These are phyloP conservation scores for Pseudophaeomoniella oleicola DNA, from an alignment of 2,329 filamentous ascomycete species.

Conservation along the genomic window DNA sequence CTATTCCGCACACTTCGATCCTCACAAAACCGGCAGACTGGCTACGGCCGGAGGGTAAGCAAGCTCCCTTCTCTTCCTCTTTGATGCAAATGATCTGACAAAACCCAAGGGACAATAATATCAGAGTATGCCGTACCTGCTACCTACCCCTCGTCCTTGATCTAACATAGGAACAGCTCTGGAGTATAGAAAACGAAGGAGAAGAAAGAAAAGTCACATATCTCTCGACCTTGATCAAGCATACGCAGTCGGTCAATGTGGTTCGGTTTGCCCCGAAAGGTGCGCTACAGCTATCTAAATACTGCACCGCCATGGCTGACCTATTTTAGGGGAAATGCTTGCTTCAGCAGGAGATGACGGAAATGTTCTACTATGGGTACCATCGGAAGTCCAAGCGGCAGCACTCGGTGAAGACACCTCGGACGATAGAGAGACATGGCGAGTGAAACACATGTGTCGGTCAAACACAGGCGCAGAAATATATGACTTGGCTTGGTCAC, in stretches of 20 bases:
- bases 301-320: slow-evolving; percentile 12
- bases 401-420: slow-evolving; percentile 67
- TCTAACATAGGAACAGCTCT: slow-evolving; percentile 49
- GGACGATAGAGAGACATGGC: slow-evolving; percentile 94
- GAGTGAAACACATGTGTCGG: slow-evolving; percentile 94
- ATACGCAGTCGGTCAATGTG: slow-evolving; percentile 95
- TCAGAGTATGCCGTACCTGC: slow-evolving; percentile 50
- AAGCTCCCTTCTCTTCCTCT: not conserved
- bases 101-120: slow-evolving; percentile 68
- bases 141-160: slow-evolving; percentile 9
- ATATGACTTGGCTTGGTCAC: slow-evolving; percentile 96
- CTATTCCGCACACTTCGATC: slow-evolving; percentile 95
- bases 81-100: slow-evolving; percentile 5
- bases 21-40: slow-evolving; percentile 65
- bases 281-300: slow-evolving; percentile 22
- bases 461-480: slow-evolving; percentile 81
- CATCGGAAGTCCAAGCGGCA: slow-evolving; percentile 54
- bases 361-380: slow-evolving; percentile 92
- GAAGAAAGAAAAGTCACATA: slow-evolving; percentile 85
- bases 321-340: slow-evolving; percentile 64
- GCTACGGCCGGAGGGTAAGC: slow-evolving; percentile 72
- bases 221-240: slow-evolving; percentile 77
- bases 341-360: slow-evolving; percentile 95
- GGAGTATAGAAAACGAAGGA: slow-evolving; percentile 74
- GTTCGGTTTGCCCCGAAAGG: slow-evolving; percentile 91